Evolutionary conservation across 1,139 yeast genomes (phyloP), one percentile per base, ranked within the genome.

Genomic region (Petasospora rhodanensis): DNA sequence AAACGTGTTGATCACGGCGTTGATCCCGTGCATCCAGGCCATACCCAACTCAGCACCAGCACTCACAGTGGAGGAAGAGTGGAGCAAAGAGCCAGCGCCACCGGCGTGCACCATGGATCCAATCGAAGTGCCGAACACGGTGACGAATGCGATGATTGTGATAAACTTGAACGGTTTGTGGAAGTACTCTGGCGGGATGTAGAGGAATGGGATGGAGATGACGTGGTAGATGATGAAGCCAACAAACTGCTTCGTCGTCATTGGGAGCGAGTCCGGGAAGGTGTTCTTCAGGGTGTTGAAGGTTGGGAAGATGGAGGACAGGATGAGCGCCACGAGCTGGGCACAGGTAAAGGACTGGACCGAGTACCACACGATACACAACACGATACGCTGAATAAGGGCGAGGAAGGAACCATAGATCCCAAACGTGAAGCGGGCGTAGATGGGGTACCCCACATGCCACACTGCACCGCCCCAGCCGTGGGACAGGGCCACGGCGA

Each of bases 401-500:
- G 64, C 65, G 7, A 61, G 28, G 28, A 38, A 51, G 3, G 64
- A 53, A 5, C 66, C 68, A 29, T 47, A 40, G 18, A 60, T 51
- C 7, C 68, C 68, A 46, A 60, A 62, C 4, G 61, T 51, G 34
- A 55, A 51, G 39, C 66, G 51, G 19, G 56, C 56, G 36, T 51
- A 57, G 14, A 62, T 50, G 5, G 67, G 57, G 34, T 49, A 62
- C 0, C 67, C 67, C 30, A 62, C 52, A 38, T 59, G 64, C 50
- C 56, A 62, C 14, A 53, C 51, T 4, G 58, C 55, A 28, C 66
- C 66, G 18, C 58, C 61, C 53, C 53, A 49, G 22, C 53, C 53
- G 26, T 50, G 54, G 7, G 59, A 53, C 26, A 55, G 44, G 4
- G 58, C 47, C 6, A 54, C 37, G n/a, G 61, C 56, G 24, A 55